These are phyloP conservation scores for Beverwykella pulmonaria DNA, from an alignment of 495 filamentous ascomycete genomes.

Conservation along the genomic window DNA sequence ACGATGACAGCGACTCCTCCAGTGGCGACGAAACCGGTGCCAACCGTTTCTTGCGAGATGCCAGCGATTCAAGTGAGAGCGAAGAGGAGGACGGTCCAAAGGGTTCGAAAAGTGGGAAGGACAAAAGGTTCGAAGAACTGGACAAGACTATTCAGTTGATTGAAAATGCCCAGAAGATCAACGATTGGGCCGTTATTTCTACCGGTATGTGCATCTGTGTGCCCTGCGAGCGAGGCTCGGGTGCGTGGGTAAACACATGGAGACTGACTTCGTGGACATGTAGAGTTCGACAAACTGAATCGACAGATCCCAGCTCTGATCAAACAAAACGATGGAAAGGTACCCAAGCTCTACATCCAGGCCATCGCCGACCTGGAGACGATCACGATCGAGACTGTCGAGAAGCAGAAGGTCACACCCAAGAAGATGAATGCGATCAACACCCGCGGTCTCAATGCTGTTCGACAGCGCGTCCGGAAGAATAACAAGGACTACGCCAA, in stretches of 20 bases:
- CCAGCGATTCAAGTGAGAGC: slow-evolving; percentile 61
- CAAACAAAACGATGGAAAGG: slow-evolving; percentile 65
- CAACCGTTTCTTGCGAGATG: slow-evolving; percentile 78
- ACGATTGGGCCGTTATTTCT: slow-evolving; percentile 92
- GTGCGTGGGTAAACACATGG: not conserved
- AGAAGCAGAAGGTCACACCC: slow-evolving; percentile 91
- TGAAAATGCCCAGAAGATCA: slow-evolving; percentile 95
- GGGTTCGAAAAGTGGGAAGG: slow-evolving; percentile 38
- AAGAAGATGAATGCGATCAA: slow-evolving; percentile 99
- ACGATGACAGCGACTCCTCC: slow-evolving; percentile 45
- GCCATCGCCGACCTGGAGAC: slow-evolving; percentile 93
- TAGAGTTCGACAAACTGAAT: slow-evolving; percentile 98
- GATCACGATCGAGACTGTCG: slow-evolving; percentile 87
- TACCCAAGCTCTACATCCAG: slow-evolving; percentile 90
- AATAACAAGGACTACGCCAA: slow-evolving; percentile 92
- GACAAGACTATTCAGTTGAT: slow-evolving; percentile 86
- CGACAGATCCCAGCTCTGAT: slow-evolving; percentile 78
- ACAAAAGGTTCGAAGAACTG: slow-evolving; percentile 92
- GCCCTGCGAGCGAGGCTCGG: too few relatives aligned
- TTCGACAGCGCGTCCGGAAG: slow-evolving; percentile 96
- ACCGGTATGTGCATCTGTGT: slow-evolving; percentile 62
- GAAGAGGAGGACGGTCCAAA: slow-evolving; percentile 69
- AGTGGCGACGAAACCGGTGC: slow-evolving; percentile 68
- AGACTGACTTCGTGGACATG: not conserved
- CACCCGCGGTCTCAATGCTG: slow-evolving; percentile 88